Conservation (phyloP, 2,329 filamentous ascomycete genomes). For the Berkeleyomyces basicola region DNA sequence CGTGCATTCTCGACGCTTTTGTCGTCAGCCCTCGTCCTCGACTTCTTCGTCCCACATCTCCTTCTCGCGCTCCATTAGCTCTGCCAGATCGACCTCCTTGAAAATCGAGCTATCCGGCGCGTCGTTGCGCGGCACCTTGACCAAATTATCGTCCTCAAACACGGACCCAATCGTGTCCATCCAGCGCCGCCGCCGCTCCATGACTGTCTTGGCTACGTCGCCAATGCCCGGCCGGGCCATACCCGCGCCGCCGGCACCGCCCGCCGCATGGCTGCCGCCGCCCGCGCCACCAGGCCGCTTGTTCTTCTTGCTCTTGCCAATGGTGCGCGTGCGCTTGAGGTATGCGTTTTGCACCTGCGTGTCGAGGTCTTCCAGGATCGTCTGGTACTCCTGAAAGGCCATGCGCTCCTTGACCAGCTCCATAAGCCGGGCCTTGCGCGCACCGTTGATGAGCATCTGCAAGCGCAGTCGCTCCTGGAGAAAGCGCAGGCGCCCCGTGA, state of each 20-base stretch:
- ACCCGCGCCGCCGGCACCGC: slow-evolving; percentile 41
- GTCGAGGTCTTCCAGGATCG: slow-evolving; percentile 92
- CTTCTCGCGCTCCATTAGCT: slow-evolving; percentile 57
- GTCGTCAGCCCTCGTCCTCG: slow-evolving; percentile 34
- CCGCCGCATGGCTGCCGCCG: slow-evolving; percentile 48
- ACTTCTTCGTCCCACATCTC: slow-evolving; percentile 71
- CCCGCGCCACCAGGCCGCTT: slow-evolving; percentile 62
- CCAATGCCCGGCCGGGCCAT: slow-evolving; percentile 68
- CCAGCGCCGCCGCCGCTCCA: slow-evolving; percentile 84
- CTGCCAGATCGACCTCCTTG: slow-evolving; percentile 52
- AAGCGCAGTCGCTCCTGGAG: slow-evolving; percentile 70
- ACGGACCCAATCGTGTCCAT: slow-evolving; percentile 80
- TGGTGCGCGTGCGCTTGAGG: slow-evolving; percentile 82
- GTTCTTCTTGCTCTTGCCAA: slow-evolving; percentile 87
- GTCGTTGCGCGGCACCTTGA: slow-evolving; percentile 47
- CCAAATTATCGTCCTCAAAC: slow-evolving; percentile 66
- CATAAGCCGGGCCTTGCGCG: slow-evolving; percentile 70
- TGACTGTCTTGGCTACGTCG: slow-evolving; percentile 75
- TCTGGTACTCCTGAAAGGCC: slow-evolving; percentile 92
- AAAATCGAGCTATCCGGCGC: slow-evolving; percentile 59
- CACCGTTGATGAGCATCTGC: slow-evolving; percentile 74
- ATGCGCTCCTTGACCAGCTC: slow-evolving; percentile 84
- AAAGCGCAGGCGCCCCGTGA: slow-evolving; percentile 73
- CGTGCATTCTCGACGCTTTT: not conserved
- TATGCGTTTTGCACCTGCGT: slow-evolving; percentile 89